These are phyloP conservation scores for Pichia sp. DNA, from an alignment of 1,139 yeast species.

Conservation along the genomic window DNA sequence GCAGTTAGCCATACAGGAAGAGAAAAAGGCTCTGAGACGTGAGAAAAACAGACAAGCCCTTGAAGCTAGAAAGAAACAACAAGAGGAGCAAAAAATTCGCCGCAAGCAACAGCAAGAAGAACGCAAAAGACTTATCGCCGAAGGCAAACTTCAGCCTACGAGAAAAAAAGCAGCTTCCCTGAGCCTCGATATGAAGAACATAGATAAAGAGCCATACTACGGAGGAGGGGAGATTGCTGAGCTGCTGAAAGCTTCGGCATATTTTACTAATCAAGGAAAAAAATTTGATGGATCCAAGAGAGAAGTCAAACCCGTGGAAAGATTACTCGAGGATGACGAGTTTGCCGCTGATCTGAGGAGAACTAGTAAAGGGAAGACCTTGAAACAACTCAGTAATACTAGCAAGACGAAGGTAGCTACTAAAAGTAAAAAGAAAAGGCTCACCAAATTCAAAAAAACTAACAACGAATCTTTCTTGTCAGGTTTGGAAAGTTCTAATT, in stretches of 20 bases:
- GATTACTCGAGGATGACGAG: constrained; percentile 20
- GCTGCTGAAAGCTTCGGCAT: constrained; percentile 25
- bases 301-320: constrained; percentile 26
- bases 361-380: constrained; percentile 11
- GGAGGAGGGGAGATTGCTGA: constrained; percentile 20
- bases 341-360: constrained; percentile 10
- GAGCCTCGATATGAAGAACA: constrained; percentile 11
- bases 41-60: constrained; percentile 2
- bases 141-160: constrained; percentile 8
- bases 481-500: background rate
- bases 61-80: constrained; percentile 1
- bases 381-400: constrained; percentile 6
- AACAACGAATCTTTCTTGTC: constrained; percentile 17
- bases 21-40: constrained; percentile 8
- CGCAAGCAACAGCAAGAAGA: constrained; percentile 1
- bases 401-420: constrained; percentile 5
- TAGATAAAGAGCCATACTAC: constrained; percentile 16
- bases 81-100: constrained; percentile 8
- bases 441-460: constrained; percentile 21
- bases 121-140: constrained; percentile 12
- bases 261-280: constrained; percentile 24
- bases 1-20: constrained; percentile 11
- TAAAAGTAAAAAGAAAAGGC: constrained; percentile 14
- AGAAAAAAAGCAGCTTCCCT: constrained; percentile 12
- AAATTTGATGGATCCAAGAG: constrained; percentile 20